These are phyloP conservation scores for Herpetomonas samuelpessoai DNA, from an alignment of 208 protist genomes.

Conservation along the genomic window DNA sequence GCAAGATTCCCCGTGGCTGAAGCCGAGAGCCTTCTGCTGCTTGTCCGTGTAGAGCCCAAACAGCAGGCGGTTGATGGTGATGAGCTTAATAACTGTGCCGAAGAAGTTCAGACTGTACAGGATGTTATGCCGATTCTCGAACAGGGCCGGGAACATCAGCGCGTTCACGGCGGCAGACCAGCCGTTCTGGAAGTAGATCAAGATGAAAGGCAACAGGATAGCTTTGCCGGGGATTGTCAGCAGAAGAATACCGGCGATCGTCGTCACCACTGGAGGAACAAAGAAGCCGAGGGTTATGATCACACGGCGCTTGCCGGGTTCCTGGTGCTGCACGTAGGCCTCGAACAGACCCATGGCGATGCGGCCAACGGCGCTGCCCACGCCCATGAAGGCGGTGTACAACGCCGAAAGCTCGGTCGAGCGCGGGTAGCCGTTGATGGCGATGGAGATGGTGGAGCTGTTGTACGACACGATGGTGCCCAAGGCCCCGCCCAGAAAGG, in stretches of 20 bases:
- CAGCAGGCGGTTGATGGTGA: constrained; percentile 67
- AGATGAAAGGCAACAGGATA: constrained; percentile 61
- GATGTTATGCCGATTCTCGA: constrained; percentile 38
- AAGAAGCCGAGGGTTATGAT: constrained; percentile 48
- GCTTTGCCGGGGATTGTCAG: constrained; percentile 55
- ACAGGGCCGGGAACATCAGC: constrained; percentile 62
- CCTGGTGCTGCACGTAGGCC: constrained; percentile 61
- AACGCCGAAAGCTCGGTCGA: constrained; percentile 34
- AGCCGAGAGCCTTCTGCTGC: constrained; percentile 42
- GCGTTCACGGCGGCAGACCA: constrained; percentile 47
- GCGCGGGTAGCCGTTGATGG: constrained; percentile 40
- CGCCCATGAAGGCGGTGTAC: constrained; percentile 64
- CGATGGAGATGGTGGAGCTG: constrained; percentile 60
- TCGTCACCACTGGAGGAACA: constrained; percentile 42
- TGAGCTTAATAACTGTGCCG: constrained; percentile 47
- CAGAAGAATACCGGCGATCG: constrained; percentile 52
- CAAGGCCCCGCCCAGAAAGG: constrained; percentile 43
- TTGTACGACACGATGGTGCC: constrained; percentile 69
- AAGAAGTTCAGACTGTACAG: constrained; percentile 69
- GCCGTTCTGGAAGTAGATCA: constrained; percentile 73
- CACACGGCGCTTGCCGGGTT: constrained; percentile 31
- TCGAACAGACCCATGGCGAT: constrained; percentile 64
- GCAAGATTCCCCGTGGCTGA: constrained; percentile 35
- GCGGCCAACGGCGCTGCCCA: constrained; percentile 53
- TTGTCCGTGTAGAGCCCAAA: constrained; percentile 56